Base-by-base conservation (phyloP, 2,329 filamentous ascomycete species). In the Venturia effusa region DNA sequence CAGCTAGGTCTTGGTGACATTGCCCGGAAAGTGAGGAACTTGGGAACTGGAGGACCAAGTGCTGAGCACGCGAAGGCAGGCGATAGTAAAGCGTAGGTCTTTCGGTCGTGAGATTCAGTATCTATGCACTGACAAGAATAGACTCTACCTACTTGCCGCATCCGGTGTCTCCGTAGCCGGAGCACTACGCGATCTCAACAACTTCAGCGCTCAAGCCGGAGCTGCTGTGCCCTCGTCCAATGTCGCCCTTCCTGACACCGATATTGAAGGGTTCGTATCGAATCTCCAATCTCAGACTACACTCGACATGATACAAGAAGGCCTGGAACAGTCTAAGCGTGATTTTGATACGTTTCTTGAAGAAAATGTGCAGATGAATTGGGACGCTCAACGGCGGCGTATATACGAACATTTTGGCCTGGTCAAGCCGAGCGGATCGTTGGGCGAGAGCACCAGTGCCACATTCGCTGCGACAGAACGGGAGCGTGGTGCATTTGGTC, bases 371-470 rank as follows among this genome's bases (percentile, higher is more conserved):
- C 90, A 92, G 37, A 88, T 96, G 79, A 92, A 97, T 74, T 97
- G 94, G 92, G 92, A 97, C 69, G 88, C 89, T 19, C 93, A 97
- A 77, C 88, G 93, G 67, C 90, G 89, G 75, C 87, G 87, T 68
- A 96, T 99, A 67, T 97, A 97, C 76, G 87, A 96, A 71, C 94
- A 99, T 75, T 97, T 99, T 74, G 94, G 94, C 17, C 88, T 99
- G 19, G 81, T 79, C 54, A 78, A 76, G 67, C 78, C 73, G 24
- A 68, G 70, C 4, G 67, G 68, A 17, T 22, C n/a, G 10, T 17
- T 74, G 67, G 74, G 71, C 60, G 75, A 76, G 62, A 74, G 76
- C 27, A 68, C 74, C 67, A 72, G 72, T 24, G 72, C 72, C 39
- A 72, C 71, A 7, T 71, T 74, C 39, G 74, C 73, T 63, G 72